phyloP scores from a whole-genome alignment of 1,284 basidiomycete species.

The Pulveroboletus ridleyi region DNA sequence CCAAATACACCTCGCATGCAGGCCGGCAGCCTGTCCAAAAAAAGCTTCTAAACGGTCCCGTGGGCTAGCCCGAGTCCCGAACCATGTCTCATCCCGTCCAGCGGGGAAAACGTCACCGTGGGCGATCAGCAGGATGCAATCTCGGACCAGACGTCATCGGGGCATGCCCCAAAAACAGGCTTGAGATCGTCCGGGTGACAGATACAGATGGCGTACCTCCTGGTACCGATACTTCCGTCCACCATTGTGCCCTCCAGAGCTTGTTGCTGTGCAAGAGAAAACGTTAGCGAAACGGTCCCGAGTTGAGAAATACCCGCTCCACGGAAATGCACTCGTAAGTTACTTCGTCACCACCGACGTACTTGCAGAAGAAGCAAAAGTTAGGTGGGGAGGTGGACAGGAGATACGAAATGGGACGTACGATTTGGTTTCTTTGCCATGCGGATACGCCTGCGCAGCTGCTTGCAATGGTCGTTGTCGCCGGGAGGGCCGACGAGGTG shows the following conservation, averaged over 20 bases:
- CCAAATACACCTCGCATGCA: too few species aligned
- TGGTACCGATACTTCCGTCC: conserved; percentile 19
- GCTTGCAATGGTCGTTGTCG: conserved; percentile 37
- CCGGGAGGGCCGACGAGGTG: conserved; percentile 31
- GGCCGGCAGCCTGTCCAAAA: too few species aligned
- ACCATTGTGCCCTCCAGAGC: conserved; percentile 28
- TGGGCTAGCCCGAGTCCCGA: too few species aligned
- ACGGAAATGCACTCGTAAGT: conserved; percentile 41
- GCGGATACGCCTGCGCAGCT: conserved; percentile 53
- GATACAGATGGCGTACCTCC: conserved; percentile 13
- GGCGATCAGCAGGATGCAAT: conserved; percentile 21
- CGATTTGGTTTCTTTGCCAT: conserved; percentile 51
- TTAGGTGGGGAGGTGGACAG: not conserved
- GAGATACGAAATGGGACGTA: conserved; percentile 25
- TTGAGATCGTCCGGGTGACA: not conserved
- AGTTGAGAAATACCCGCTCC: too few species aligned
- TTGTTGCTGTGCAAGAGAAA: conserved; percentile 4
- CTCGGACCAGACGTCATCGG: conserved; percentile 18
- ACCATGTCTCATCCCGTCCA: too few species aligned
- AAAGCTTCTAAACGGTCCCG: too few species aligned
- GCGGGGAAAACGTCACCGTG: too few species aligned
- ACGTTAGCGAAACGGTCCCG: not conserved
- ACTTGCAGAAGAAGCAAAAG: conserved; percentile 39
- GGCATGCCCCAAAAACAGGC: not conserved
- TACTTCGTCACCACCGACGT: conserved; percentile 51